Evolutionary conservation across 768 basidiomycete genomes (phyloP), one percentile per base, ranked within the genome.

Genomic region (Lactarius sanguifluus): DNA sequence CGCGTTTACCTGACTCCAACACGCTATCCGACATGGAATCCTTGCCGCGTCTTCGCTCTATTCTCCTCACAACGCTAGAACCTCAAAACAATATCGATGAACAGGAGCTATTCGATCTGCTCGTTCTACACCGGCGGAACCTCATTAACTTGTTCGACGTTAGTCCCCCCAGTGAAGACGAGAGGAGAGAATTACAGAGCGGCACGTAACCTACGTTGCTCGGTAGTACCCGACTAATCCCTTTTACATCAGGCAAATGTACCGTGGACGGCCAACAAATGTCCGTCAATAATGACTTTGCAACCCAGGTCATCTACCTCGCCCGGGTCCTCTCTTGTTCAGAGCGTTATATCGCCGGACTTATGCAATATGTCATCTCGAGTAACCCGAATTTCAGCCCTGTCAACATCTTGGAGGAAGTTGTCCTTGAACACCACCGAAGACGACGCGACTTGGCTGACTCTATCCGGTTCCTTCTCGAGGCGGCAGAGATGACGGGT

Each of bases 321-420:
- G 86, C 94, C 0, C 86, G 90, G 73, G 86, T 92, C 62, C 87
- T 97, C 61, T 82, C 85, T 71, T 86, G 86, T 70, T 96, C 94
- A 15, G 94, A 96, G 78, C 85, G 88, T 71, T 87, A 91, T 76
- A 78, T 88, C 59, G 91, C 93, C 5, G 80, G 81, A 25, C 82
- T 93, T 20, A 79, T 93, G 56, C 85, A 90, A 65, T 77, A 82
- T 25, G 81, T 89, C 50, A 87, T 88, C 77, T 71, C 82, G 1
- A 78, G 82, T 66, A 86, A 87, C 71, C 88, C 91, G 0, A 91
- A 92, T 69, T 77, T 88, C 18, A 79, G 76, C 3, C 78, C 84
- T 5, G 80, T 85, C 2, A 80, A 79, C 63, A 84, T 80, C 59
- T 79, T 92, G 38, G 92, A 94, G 73, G 76, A 81, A 1, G 82